Evolutionary conservation across 1,284 basidiomycete species (phyloP), one percentile per base, ranked within the genome.

Genomic region (Puccinia novopanici): DNA sequence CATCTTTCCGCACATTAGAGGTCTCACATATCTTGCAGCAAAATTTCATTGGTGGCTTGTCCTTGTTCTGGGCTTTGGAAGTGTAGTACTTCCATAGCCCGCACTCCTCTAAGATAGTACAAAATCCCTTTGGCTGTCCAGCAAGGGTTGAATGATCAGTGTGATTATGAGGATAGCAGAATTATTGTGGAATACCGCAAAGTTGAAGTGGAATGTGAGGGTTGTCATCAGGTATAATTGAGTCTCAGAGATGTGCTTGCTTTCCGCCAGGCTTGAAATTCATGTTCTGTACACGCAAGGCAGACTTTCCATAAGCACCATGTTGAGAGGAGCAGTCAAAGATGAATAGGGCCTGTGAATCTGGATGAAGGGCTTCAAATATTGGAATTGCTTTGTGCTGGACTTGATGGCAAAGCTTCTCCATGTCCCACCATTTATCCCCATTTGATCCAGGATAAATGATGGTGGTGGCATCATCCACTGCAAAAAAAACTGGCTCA

Each of bases 271-370:
- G 65, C 5, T 48, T 68, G 40, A 68, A 19, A 22, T 68, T 68
- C 65, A 68, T 68, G 24, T 68, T 68, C 48, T 68, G 65, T n/a
- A 68, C 65, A 45, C 65, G 8, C 40, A 68, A 37, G 15, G 65
- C 65, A 15, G 37, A 42, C 24, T 68, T 68, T 68, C 40, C 12
- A 48, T 6, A 61, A 3, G 34, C 59, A 17, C 59, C 59, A 17
- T 61, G 59, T 37, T 27, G 30, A 8, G 34, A 61, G 17, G 59
- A 61, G 34, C 55, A 57, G 24, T 57, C 55, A 45, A 45, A 45
- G 45, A 57, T 27, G 24, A 57, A 57, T 9, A 57, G 5, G 9
- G n/a, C 55, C 24, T 57, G 55, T 27, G n/a, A 57, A 9, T 57
- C 27, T 57, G 55, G 55, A 57, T 57, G 55, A 57, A 27, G 15